Conservation (phyloP, 148 eudicot genomes). For the Rhododendron kiyosumense region DNA sequence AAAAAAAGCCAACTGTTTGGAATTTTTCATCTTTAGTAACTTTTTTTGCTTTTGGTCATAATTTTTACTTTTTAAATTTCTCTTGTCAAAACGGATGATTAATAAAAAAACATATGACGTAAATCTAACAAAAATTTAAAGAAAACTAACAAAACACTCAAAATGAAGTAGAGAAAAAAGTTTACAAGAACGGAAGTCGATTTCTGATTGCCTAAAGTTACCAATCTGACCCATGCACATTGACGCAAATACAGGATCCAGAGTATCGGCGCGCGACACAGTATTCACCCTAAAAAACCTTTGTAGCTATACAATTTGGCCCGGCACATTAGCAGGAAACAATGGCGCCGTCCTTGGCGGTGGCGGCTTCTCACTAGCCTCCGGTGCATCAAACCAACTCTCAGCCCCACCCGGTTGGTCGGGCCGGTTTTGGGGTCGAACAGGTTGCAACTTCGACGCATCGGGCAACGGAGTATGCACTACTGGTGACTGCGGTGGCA, state of each 20-base stretch:
- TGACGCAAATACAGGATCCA: constrained; percentile 11
- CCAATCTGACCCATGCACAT: background rate
- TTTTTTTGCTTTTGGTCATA: too few species aligned
- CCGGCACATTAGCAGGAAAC: constrained; percentile 56
- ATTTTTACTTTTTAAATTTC: too few species aligned
- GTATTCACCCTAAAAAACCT: constrained; percentile 52
- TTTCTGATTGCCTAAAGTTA: too few species aligned
- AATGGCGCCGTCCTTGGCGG: constrained; percentile 33
- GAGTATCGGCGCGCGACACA: constrained; percentile 26
- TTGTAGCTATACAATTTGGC: constrained; percentile 73
- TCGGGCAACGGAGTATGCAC: constrained; percentile 29
- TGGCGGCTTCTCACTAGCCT: constrained; percentile 44
- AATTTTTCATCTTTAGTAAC: too few species aligned
- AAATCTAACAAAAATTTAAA: background rate
- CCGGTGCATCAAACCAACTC: constrained; percentile 45
- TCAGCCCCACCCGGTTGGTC: constrained; percentile 74
- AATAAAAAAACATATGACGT: too few species aligned
- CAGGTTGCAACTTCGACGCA: constrained; percentile 37
- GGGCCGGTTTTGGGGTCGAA: constrained; percentile 55
- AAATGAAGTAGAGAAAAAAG: too few species aligned
- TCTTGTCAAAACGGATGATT: too few species aligned
- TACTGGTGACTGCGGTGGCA: constrained; percentile 52
- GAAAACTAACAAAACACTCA: too few species aligned
- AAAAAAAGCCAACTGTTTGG: too few species aligned
- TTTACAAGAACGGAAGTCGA: too few species aligned